Evolutionary conservation across 768 basidiomycete species (phyloP).

Genomic region (Leucogyrophana mollusca): DNA sequence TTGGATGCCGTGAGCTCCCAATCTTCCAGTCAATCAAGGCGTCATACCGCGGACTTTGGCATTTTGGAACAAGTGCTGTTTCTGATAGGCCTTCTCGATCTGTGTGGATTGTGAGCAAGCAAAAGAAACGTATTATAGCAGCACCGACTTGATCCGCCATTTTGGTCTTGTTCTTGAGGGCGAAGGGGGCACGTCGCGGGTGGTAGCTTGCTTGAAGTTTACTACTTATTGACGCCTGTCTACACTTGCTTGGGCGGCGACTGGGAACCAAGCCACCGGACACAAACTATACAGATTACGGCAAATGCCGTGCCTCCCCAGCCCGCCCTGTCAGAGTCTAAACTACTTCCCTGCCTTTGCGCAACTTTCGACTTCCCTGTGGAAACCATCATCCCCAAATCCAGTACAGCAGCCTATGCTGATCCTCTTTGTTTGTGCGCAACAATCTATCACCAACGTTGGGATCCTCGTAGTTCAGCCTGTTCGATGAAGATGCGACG

Average conservation of each 20-base stretch:
- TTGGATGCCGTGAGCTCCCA: constrained; percentile 10
- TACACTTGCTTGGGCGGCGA: constrained; percentile 2
- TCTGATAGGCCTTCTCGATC: constrained; percentile 98
- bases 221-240: background rate
- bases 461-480: too few species aligned
- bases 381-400: too few species aligned
- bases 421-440: too few species aligned
- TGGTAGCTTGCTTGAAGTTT: background rate
- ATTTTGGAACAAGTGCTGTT: constrained; percentile 98
- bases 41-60: constrained; percentile 87
- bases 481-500: too few species aligned
- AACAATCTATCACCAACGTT: too few species aligned
- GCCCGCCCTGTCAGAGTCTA: too few species aligned
- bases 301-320: constrained; percentile 24
- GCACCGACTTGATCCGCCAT: constrained; percentile 64
- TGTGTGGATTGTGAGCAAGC: constrained; percentile 30
- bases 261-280: constrained; percentile 36
- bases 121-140: background rate
- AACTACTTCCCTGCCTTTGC: too few species aligned
- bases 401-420: too few species aligned
- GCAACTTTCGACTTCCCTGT: too few species aligned
- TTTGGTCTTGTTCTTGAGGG: constrained; percentile 20
- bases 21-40: constrained; percentile 4
- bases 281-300: constrained; percentile 41
- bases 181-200: constrained; percentile 2